phyloP scores from a whole-genome alignment of 176 grass and related monocot species.

The Juncus inflexus region DNA sequence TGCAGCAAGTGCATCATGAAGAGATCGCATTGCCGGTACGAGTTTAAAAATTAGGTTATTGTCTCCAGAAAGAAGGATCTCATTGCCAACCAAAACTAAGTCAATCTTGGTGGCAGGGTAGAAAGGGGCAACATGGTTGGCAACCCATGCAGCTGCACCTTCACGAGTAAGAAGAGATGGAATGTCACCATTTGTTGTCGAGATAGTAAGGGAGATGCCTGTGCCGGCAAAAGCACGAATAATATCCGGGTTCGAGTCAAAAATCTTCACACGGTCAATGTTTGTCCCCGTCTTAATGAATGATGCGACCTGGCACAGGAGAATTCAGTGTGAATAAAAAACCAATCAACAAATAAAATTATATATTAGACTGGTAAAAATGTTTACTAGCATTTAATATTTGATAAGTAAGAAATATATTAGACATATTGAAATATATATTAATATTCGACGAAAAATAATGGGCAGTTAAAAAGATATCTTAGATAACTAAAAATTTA shows the following conservation, averaged over 20 bases:
- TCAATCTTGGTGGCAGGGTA: constrained; percentile 64
- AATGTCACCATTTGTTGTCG: constrained; percentile 68
- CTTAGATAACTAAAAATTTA: too few relatives aligned
- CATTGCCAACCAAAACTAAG: constrained; percentile 60
- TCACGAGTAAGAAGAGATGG: constrained; percentile 35
- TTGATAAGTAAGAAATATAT: too few relatives aligned
- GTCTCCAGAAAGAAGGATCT: constrained; percentile 62
- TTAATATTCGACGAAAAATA: too few relatives aligned
- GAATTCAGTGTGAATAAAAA: not conserved
- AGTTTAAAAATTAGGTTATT: constrained; percentile 51
- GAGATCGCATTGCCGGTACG: constrained; percentile 63
- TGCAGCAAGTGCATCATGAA: constrained; percentile 35
- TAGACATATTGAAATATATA: too few relatives aligned
- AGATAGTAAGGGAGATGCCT: constrained; percentile 55
- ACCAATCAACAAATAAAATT: too few relatives aligned
- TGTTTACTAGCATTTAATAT: too few relatives aligned
- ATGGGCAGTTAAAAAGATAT: too few relatives aligned
- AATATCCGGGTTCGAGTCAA: constrained; percentile 66
- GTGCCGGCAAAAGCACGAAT: constrained; percentile 70
- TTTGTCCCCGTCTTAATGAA: constrained; percentile 53
- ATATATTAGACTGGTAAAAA: too few relatives aligned
- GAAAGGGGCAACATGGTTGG: constrained; percentile 54
- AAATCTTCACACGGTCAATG: constrained; percentile 85
- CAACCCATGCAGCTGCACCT: constrained; percentile 63
- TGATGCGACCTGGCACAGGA: constrained; percentile 25